Conservation (phyloP, 1,284 basidiomycete genomes). For the Phylloboletellus chloephorus region DNA sequence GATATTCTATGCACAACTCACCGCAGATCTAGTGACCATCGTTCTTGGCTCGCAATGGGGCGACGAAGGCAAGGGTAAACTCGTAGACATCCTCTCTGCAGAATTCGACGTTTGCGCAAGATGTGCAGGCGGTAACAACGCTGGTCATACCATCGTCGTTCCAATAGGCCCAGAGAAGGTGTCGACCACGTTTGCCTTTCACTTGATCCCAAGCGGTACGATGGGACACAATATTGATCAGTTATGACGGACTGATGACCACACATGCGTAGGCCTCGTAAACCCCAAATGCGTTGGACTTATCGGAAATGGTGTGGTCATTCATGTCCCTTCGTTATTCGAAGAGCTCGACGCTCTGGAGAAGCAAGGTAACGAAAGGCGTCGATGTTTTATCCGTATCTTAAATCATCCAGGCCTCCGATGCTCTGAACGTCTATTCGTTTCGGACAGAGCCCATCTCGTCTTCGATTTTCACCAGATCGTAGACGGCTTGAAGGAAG, state of each 20-base stretch:
- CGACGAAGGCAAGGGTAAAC: conserved; percentile 94
- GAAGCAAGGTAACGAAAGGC: conserved; percentile 62
- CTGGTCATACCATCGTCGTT: conserved; percentile 96
- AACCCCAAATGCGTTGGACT: conserved; percentile 85
- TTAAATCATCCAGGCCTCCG: conserved; percentile 63
- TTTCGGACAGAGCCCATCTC: conserved; percentile 95
- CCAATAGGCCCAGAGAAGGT: conserved; percentile 62
- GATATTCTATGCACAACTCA: conserved; percentile 6
- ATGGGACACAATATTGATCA: conserved; percentile 1
- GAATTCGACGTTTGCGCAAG: conserved; percentile 92
- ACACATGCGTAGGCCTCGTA: conserved; percentile 63
- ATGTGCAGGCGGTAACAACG: conserved; percentile 98
- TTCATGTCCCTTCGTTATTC: conserved; percentile 95
- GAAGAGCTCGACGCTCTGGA: conserved; percentile 86
- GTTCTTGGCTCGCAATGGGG: conserved; percentile 93
- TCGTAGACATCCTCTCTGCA: conserved; percentile 88
- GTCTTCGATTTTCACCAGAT: conserved; percentile 99
- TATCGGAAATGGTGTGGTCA: conserved; percentile 92
- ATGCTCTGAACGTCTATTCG: conserved; percentile 81
- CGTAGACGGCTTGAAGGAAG: conserved; percentile 97
- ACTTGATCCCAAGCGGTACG: conserved; percentile 89
- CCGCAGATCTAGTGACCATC: conserved; percentile 50
- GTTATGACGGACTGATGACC: background rate
- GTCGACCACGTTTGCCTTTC: conserved; percentile 90
- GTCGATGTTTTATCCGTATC: background rate